phyloP scores from a whole-genome alignment of 2,329 filamentous ascomycete genomes.

The Xylogone sp. region DNA sequence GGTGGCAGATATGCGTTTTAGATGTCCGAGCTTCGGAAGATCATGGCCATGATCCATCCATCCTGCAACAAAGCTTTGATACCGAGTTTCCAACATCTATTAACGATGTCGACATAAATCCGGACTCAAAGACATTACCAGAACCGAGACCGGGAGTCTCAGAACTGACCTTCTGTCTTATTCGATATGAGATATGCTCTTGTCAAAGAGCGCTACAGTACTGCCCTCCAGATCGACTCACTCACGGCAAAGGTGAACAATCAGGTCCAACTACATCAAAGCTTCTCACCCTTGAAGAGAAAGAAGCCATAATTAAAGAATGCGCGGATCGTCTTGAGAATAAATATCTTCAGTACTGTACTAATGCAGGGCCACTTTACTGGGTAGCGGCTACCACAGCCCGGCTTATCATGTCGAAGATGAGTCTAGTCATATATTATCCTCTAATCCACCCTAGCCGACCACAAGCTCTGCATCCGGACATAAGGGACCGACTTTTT shows the following conservation, averaged over 20 bases:
- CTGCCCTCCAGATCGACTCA: slow-evolving; percentile 13
- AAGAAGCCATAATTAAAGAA: slow-evolving; percentile 25
- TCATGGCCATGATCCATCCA: slow-evolving; percentile 58
- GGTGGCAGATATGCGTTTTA: slow-evolving; percentile 58
- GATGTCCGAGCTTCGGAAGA: slow-evolving; percentile 60
- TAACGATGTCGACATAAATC: slow-evolving; percentile 43
- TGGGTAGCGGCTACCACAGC: slow-evolving; percentile 45
- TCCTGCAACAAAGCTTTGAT: slow-evolving; percentile 55
- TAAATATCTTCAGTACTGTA: slow-evolving; percentile 29
- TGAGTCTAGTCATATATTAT: slow-evolving; percentile 33
- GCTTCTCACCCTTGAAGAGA: slow-evolving; percentile 22
- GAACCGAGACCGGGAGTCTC: slow-evolving; percentile 26
- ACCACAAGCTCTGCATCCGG: slow-evolving; percentile 26
- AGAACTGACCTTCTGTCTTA: slow-evolving; percentile 34
- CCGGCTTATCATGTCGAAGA: slow-evolving; percentile 35
- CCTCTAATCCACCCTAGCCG: slow-evolving; percentile 25
- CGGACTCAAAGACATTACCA: slow-evolving; percentile 24
- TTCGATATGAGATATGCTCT: slow-evolving; percentile 30
- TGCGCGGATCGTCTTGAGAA: slow-evolving; percentile 24
- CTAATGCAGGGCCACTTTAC: slow-evolving; percentile 40
- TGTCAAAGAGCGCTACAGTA: slow-evolving; percentile 21
- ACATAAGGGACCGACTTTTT: slow-evolving; percentile 32
- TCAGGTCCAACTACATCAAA: slow-evolving; percentile 4
- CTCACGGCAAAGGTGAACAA: neutral
- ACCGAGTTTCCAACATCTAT: slow-evolving; percentile 48